A percentile compares a stretch with the other conserved stretches of the same genome.
Conservation (phyloP, 345 rosid species). For the Euphorbia lathyris region DNA sequence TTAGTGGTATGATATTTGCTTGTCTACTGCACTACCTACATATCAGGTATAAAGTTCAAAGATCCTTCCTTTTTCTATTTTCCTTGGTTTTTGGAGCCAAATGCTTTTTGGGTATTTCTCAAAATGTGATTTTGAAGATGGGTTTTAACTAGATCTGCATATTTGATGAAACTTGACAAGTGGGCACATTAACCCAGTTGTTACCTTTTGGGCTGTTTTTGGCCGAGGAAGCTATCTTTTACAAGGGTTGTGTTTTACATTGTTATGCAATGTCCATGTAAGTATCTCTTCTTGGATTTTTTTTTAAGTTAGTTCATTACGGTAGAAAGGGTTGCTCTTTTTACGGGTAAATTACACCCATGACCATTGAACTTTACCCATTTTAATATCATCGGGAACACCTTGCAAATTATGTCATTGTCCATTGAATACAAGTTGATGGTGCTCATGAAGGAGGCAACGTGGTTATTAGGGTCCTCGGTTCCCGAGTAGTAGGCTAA, state of each 20-base stretch:
- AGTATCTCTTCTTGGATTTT: too few species aligned
- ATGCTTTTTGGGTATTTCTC: not conserved
- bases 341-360: too few species aligned
- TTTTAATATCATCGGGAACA: too few species aligned
- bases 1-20: slow-evolving; percentile 37
- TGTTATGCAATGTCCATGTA: slow-evolving; percentile 30
- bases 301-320: too few species aligned
- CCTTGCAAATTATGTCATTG: too few species aligned
- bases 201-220: slow-evolving; percentile 25
- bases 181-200: slow-evolving; percentile 32
- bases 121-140: not conserved
- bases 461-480: too few species aligned
- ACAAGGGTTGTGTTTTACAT: slow-evolving; percentile 28
- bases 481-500: too few species aligned
- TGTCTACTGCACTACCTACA: slow-evolving; percentile 29
- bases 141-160: slow-evolving; percentile 17
- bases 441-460: too few species aligned
- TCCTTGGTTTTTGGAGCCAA: not conserved
- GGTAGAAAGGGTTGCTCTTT: too few species aligned
- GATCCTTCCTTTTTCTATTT: not conserved
- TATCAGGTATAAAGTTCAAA: slow-evolving; percentile 17
- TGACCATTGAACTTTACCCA: too few species aligned
- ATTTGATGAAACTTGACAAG: slow-evolving; percentile 9
- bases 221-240: slow-evolving; percentile 27
- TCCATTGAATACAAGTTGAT: too few species aligned